A percentile compares a stretch with the other conserved stretches of the same genome.
Evolutionary conservation across 148 eudicot genomes (phyloP).

Genomic region (Pouteria glomerata): DNA sequence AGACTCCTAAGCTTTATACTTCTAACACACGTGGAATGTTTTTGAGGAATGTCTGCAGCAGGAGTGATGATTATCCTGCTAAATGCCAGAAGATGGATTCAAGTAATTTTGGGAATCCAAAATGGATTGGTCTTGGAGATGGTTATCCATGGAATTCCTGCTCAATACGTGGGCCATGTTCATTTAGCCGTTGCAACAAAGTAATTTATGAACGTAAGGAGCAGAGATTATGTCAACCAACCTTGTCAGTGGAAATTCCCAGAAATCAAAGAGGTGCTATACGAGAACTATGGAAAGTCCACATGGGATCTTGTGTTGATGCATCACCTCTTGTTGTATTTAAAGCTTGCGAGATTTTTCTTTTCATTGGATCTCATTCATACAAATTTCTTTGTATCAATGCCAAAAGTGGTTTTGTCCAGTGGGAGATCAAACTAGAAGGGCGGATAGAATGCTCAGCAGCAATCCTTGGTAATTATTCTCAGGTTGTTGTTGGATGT

Average conservation of each 20-base stretch:
- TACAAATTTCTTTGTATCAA: conserved; percentile 64
- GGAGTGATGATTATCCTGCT: conserved; percentile 17
- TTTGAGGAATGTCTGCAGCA: conserved; percentile 12
- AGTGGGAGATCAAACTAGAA: conserved; percentile 61
- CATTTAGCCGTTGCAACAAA: conserved; percentile 68
- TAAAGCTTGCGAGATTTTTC: conserved; percentile 36
- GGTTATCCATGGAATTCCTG: conserved; percentile 34
- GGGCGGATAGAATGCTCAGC: conserved; percentile 86
- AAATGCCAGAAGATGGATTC: conserved; percentile 46
- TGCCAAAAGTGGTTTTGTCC: conserved; percentile 62
- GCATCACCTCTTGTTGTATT: conserved; percentile 79
- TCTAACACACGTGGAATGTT: conserved; percentile 27
- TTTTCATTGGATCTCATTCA: conserved; percentile 84
- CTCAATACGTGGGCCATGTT: conserved; percentile 19
- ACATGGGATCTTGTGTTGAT: conserved; percentile 82
- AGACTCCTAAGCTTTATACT: conserved; percentile 11
- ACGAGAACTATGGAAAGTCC: conserved; percentile 66
- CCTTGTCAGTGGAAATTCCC: conserved; percentile 34
- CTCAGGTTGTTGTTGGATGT: conserved; percentile 85
- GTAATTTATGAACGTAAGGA: conserved; percentile 22
- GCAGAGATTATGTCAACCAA: conserved; percentile 23
- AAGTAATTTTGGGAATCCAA: conserved; percentile 13
- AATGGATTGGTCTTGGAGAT: conserved; percentile 24
- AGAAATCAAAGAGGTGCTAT: conserved; percentile 37
- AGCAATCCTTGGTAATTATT: conserved; percentile 60